phyloP scores from a whole-genome alignment of 2,329 filamentous ascomycete genomes.

The Alternaria novae-zelandiae region DNA sequence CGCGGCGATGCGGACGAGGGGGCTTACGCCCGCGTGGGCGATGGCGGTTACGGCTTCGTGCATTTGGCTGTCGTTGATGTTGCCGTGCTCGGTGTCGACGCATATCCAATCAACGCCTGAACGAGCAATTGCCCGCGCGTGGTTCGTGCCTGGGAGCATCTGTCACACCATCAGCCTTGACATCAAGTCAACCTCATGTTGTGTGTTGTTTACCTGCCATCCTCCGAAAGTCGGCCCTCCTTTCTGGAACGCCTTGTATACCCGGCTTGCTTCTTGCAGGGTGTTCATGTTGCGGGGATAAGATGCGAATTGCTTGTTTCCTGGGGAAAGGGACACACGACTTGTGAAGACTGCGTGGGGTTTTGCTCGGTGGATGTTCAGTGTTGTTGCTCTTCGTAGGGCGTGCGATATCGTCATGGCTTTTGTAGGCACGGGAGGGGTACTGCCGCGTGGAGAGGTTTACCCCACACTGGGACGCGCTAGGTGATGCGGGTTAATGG shows the following conservation, averaged over 20 bases:
- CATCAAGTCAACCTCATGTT: neutral
- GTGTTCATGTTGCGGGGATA: constrained; percentile 39
- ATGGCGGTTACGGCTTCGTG: constrained; percentile 62
- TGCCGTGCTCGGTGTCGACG: constrained; percentile 63
- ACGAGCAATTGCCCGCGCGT: constrained; percentile 60
- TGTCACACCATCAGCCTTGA: neutral
- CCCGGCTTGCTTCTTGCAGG: constrained; percentile 62
- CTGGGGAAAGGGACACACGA: neutral
- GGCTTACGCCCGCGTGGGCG: constrained; percentile 52
- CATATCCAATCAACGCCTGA: constrained; percentile 62
- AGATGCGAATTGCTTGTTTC: neutral
- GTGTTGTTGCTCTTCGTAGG: neutral
- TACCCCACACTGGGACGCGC: constrained; percentile 27
- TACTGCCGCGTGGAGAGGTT: constrained; percentile 1
- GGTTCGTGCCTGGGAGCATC: constrained; percentile 40
- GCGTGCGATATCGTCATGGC: constrained; percentile 18
- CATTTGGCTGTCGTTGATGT: constrained; percentile 62
- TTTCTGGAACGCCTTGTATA: constrained; percentile 59
- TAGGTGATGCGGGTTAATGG: constrained; percentile 9
- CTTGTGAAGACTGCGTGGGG: neutral
- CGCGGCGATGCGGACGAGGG: constrained; percentile 58
- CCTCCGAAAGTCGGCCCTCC: constrained; percentile 60
- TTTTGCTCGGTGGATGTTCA: neutral
- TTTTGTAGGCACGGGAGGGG: constrained; percentile 10
- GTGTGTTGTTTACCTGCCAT: constrained; percentile 58